Percentiles rank a stretch among this genome's conserved stretches.
These are phyloP conservation scores for Solanum tacnaense DNA, from an alignment of 257 asterid species.

Conservation along the genomic window DNA sequence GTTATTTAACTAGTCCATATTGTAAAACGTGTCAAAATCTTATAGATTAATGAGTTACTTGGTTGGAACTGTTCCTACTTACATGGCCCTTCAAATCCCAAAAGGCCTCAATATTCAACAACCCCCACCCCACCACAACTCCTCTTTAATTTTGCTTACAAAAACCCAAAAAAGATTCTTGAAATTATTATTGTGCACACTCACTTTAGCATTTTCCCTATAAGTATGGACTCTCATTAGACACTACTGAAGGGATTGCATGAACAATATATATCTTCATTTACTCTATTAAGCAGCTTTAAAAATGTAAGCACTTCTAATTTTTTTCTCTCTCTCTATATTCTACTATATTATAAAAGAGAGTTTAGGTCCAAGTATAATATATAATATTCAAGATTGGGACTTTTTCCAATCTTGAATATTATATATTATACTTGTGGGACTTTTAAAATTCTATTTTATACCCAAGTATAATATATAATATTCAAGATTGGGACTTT, in stretches of 20 bases:
- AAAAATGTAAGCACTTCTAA: background rate
- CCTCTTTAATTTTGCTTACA: background rate
- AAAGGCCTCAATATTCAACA: background rate
- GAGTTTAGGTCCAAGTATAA: too few relatives aligned
- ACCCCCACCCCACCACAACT: background rate
- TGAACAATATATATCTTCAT: background rate
- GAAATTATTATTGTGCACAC: background rate
- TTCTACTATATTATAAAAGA: too few relatives aligned
- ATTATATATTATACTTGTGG: too few relatives aligned
- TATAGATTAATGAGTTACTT: background rate
- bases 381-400: too few relatives aligned
- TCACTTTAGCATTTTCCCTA: background rate
- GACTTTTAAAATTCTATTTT: too few relatives aligned
- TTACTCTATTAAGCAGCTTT: background rate
- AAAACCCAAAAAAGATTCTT: background rate
- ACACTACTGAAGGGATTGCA: background rate
- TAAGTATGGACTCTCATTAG: background rate
- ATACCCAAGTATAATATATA: too few relatives aligned
- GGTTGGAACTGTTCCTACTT: background rate
- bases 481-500: too few relatives aligned
- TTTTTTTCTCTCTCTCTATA: rapidly evolving
- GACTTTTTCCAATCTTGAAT: too few relatives aligned
- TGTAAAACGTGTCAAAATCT: background rate
- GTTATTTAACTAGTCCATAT: background rate
- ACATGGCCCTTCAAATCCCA: background rate